A percentile compares a stretch with the other conserved stretches of the same genome.
Evolutionary conservation across 805 yeast species (phyloP).

Genomic region (Ogataea pini): DNA sequence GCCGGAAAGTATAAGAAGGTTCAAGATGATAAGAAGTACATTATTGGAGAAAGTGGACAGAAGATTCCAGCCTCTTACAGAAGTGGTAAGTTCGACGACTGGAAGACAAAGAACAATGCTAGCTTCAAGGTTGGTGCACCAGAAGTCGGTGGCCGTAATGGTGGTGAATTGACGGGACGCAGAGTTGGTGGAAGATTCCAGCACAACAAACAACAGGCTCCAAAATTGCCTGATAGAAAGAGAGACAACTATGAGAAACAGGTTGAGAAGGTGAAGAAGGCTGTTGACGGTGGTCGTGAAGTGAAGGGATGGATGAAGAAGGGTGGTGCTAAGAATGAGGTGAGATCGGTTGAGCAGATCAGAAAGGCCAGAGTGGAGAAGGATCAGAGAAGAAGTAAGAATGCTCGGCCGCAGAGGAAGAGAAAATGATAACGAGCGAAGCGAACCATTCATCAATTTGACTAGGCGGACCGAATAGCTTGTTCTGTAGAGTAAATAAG

Average conservation of each 20-base stretch:
- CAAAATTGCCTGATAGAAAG: slow-evolving; percentile 85
- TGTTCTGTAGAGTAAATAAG: too few relatives aligned
- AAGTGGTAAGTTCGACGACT: slow-evolving; percentile 88
- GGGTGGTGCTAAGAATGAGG: slow-evolving; percentile 53
- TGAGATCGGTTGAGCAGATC: slow-evolving; percentile 71
- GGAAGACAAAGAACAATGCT: slow-evolving; percentile 75
- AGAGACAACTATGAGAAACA: slow-evolving; percentile 86
- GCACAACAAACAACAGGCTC: slow-evolving; percentile 77
- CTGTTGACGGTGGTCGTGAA: slow-evolving; percentile 68
- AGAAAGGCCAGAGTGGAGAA: slow-evolving; percentile 69
- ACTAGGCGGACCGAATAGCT: too few relatives aligned
- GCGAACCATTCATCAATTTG: neutral
- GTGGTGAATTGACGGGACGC: slow-evolving; percentile 38
- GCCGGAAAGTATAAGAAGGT: slow-evolving; percentile 85
- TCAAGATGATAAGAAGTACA: slow-evolving; percentile 81
- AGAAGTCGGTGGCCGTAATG: slow-evolving; percentile 38
- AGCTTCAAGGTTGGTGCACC: slow-evolving; percentile 54
- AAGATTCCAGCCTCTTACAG: slow-evolving; percentile 87
- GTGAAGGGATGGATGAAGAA: slow-evolving; percentile 65
- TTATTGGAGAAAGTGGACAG: slow-evolving; percentile 93
- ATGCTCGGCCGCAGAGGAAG: slow-evolving; percentile 69
- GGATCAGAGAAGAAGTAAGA: slow-evolving; percentile 80
- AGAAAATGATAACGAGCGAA: slow-evolving; percentile 25
- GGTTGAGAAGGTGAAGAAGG: slow-evolving; percentile 77
- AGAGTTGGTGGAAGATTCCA: slow-evolving; percentile 53